Base-by-base conservation (phyloP, 495 filamentous ascomycete species). In the Aspergillus biplanus region DNA sequence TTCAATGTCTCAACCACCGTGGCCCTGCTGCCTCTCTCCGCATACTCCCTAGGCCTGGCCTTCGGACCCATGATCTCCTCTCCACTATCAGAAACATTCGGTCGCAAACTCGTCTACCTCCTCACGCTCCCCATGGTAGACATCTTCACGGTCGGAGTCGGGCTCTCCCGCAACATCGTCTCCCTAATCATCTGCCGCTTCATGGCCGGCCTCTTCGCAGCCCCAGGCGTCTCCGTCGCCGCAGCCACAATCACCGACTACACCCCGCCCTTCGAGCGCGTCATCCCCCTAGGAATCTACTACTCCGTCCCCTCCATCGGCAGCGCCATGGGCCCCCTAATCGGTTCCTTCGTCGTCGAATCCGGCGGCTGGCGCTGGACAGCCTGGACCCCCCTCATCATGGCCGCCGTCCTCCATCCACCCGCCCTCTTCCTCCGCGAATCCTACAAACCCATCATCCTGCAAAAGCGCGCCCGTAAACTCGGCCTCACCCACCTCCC, bases 141-240 rank as follows among this genome's bases (percentile, higher is more conserved):
- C n/a, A 68, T 90, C 6, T 92, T 91, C 73, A 84, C 82, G 0
- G 63, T 90, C 11, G 90, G 89, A 15, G 80, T 84, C 9, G 87
- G 82, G 0, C 76, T 88, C 21, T 80, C 85, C 2, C 77, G 81
- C 16, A 83, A 74, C 27, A 83, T 91, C 48, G 83, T 75, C 33
- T 77, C 80, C 0, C 70, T 91, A 12, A 75, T 83, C 16, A 73
- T 87, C 53, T 82, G 83, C 37, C 81, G 89, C 6, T 85, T 90
- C 69, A 75, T 92, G 18, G 85, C 88, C 0, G 89, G 88, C 1
- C 67, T 87, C 7, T 74, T 78, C 46, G 67, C 64, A 6, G 64
- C 71, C 0, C 66, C 65, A 0, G 61, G 62, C 8, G 62, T 71
- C 15, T 66, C 64, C 0, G 63, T 67, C 18, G 66, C 65, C 0